Evolutionary conservation across 306 rosid species (phyloP).

Genomic region (cucumber (Cucumis sativus)): DNA sequence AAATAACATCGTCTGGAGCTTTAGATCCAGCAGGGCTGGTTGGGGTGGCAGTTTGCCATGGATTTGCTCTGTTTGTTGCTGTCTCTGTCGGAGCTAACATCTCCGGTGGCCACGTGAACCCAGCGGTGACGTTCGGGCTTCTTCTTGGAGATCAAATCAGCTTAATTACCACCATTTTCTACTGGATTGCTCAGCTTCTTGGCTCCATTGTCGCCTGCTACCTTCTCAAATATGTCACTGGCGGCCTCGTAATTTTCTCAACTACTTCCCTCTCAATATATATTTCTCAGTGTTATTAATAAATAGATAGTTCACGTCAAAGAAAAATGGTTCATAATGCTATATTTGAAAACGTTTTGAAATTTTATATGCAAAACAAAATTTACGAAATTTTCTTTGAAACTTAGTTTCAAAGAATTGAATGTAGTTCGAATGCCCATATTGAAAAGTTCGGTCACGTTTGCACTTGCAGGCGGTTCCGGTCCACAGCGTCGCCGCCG

Average conservation of each 20-base stretch:
- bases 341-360: too few species aligned
- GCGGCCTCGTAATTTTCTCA: constrained; percentile 51
- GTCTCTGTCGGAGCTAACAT: constrained; percentile 76
- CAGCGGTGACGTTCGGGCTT: constrained; percentile 90
- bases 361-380: too few species aligned
- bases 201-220: constrained; percentile 76
- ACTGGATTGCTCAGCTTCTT: constrained; percentile 80
- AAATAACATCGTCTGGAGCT: constrained; percentile 70
- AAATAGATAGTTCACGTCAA: too few species aligned
- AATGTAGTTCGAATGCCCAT: too few species aligned
- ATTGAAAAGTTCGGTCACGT: neutral
- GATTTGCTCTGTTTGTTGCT: constrained; percentile 79
- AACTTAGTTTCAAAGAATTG: too few species aligned
- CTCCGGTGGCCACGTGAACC: constrained; percentile 94
- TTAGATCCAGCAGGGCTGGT: constrained; percentile 70
- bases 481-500: constrained; percentile 50
- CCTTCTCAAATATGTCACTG: constrained; percentile 63
- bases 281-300: too few species aligned
- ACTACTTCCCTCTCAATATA: neutral
- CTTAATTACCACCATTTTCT: constrained; percentile 63
- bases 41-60: constrained; percentile 78
- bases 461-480: constrained; percentile 41
- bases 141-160: constrained; percentile 89
- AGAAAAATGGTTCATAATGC: too few species aligned
- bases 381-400: too few species aligned